Evolutionary conservation across 2,329 filamentous ascomycete species (phyloP), one percentile per base, ranked within the genome.

Genomic region (Tothia fuscella): DNA sequence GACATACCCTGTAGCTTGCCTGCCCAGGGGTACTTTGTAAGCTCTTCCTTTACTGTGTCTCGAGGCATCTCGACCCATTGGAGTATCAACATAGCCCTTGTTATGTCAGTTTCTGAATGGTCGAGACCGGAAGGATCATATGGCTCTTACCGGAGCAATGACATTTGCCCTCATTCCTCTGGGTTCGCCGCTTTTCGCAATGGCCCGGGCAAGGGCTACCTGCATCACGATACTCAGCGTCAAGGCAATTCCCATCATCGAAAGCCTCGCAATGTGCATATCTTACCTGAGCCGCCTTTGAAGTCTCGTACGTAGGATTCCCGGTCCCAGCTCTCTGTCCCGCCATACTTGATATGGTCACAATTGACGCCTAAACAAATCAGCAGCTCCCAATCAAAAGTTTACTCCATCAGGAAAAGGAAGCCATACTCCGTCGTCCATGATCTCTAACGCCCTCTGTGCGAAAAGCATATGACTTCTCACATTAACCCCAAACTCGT

Each of bases 1-100:
- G 19, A 38, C 35, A 12, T 38, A 40, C 37, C 21, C 37, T 12
- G 37, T 40, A 12, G 37, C 37, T 33, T 40, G 37, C 9, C 37
- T 10, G 12, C 37, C 37, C 12, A 40, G 34, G 12, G 37, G 22
- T 7, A 34, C 37, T 19, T 6, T 40, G 7, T 13, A 13, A 6
- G 25, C 37, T 40, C 21, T 31, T 40, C 25, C 21, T 40, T 40
- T 12, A 10, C 35, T 20, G 7, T 40, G 20, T 16, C 31, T n/a
- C 31, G 31, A 34, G 14, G 31, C 31, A 7, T 9, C 14, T 12
- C 21, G 21, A 16, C 25, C 37, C 6, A 40, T 9, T 6, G 37
- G 37, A 13, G 37, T 34, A 16, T 40, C 37, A 25, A 40, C 37
- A 12, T 34, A 40, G 20, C 37, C 35, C 35, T 38, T 14, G 35